These are phyloP conservation scores for Venturia effusa DNA, from an alignment of 2,329 filamentous ascomycete genomes.

Conservation along the genomic window DNA sequence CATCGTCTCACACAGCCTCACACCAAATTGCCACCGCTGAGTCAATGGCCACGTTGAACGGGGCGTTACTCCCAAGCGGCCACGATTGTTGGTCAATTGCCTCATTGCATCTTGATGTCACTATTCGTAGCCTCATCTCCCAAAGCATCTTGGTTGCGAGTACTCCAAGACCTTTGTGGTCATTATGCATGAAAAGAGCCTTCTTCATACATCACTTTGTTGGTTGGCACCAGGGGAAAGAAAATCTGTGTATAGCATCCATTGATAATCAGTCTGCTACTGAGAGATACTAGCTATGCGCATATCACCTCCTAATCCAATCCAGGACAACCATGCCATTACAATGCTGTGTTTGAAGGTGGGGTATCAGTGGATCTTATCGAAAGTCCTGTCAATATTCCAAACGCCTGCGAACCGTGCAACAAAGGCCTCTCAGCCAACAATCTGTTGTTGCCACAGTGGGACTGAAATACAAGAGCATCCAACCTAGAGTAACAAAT, in stretches of 20 bases:
- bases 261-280: not conserved
- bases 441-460: not conserved
- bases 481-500: not conserved
- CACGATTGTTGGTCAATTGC: not conserved
- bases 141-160: not conserved
- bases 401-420: not conserved
- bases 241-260: not conserved
- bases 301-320: conserved; percentile 1
- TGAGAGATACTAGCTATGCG: not conserved
- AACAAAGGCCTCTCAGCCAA: not conserved
- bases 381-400: not conserved
- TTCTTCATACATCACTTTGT: not conserved
- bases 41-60: not conserved
- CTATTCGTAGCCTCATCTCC: not conserved
- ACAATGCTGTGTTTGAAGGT: conserved; percentile 7
- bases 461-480: not conserved
- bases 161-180: too few relatives aligned
- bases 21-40: not conserved
- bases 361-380: conserved; percentile 1
- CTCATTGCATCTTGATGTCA: not conserved
- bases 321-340: not conserved
- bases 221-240: not conserved
- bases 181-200: not conserved
- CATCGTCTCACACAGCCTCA: not conserved
- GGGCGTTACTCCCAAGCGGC: not conserved